phyloP scores from a whole-genome alignment of 2,329 filamentous ascomycete species.

The Diaporthe nobilis region DNA sequence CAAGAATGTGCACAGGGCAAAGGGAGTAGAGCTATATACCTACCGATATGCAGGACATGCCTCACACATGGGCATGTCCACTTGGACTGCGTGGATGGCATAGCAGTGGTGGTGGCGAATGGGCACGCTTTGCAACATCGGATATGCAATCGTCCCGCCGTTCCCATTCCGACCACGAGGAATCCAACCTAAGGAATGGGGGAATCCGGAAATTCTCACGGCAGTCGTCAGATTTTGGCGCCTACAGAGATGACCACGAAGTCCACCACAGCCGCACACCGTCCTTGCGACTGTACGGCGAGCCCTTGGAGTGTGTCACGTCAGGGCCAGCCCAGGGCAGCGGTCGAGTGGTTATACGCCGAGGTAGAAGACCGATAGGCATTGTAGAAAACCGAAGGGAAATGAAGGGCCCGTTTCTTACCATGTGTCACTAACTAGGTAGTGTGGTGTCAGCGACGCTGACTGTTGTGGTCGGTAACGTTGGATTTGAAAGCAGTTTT shows the following conservation, averaged over 20 bases:
- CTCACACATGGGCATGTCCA: too few relatives aligned
- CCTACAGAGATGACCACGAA: neutral
- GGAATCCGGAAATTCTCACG: fast-evolving
- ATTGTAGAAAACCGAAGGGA: neutral
- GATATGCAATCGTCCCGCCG: neutral
- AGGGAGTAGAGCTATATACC: too few relatives aligned
- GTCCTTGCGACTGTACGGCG: neutral
- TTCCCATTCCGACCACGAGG: neutral
- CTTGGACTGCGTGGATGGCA: too few relatives aligned
- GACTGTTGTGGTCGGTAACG: neutral
- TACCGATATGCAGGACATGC: fast-evolving
- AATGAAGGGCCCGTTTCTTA: too few relatives aligned
- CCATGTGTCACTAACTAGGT: too few relatives aligned
- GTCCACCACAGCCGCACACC: neutral
- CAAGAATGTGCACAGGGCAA: neutral
- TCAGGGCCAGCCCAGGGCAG: neutral
- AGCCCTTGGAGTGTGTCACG: neutral
- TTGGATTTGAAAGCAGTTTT: neutral
- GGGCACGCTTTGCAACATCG: neutral
- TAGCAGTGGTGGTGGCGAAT: neutral
- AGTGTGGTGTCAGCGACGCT: neutral
- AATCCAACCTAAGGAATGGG: neutral
- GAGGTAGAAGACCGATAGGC: too few relatives aligned
- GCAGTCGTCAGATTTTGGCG: neutral
- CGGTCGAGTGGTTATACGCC: neutral